Evolutionary conservation across 2,329 filamentous ascomycete species (phyloP), one percentile per base, ranked within the genome.

Genomic region (Beauveria pseudobassiana): DNA sequence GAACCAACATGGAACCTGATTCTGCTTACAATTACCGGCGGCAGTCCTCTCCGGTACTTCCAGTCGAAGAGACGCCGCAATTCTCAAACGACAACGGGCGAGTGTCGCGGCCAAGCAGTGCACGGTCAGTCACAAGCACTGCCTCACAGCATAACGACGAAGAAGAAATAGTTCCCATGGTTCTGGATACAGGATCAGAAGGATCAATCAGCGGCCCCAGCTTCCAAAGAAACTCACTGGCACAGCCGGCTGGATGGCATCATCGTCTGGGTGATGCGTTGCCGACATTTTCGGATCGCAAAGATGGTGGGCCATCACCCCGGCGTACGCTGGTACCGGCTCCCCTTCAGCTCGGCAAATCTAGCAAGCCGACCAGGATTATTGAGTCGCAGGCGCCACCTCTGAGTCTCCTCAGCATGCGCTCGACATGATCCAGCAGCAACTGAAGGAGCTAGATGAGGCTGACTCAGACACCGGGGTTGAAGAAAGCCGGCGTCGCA

Each of bases 211-310:
- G 28, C 30, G 56, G 61, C 12, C 24, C 38, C 14, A 40, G 30
- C 26, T 24, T 53, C 5, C 48, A 40, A 46, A 57, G 46, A 62
- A 49, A 12, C 49, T 62, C 16, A 61, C 64, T 45, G 45, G 59
- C 55, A 50, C 59, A 48, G 42, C 61, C 55, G 26, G 63, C 62
- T 38, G 62, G 65, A 42, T 87, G 83, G 78, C 82, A 87, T 68
- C 77, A 75, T 42, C 81, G 84, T 2, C 74, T 87, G 53, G 85
- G 85, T 26, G 82, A 87, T 50, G 75, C 80, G 24, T 81, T 81
- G 60, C 82, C 82, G 24, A 79, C 81, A 1, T 88, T 88, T 67
- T 86, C 85, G 1, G 76, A 77, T 42, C 78, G 83, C 62, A 78
- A 76, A 67, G 72, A 76, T 43, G 76, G 73, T 59, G 71, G 69